Evolutionary conservation across 73 alveolate genomes (phyloP).

Genomic region (Tetrahymena elliotti): DNA sequence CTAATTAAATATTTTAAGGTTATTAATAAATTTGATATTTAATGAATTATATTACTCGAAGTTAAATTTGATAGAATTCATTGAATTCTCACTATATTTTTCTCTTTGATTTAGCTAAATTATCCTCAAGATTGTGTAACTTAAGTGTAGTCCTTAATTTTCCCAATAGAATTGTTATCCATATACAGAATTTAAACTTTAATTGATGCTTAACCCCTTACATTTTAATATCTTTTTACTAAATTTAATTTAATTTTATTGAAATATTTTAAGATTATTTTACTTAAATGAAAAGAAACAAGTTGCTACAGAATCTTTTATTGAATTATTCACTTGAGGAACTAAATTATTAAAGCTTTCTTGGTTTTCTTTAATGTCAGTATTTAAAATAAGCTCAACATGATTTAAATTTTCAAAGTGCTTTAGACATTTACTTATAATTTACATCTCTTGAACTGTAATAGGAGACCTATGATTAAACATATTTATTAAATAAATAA

Average conservation of each 20-base stretch:
- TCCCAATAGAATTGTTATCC: neutral
- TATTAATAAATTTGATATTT: no score
- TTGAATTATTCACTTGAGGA: neutral
- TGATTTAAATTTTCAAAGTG: neutral
- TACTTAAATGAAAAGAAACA: neutral
- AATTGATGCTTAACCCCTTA: neutral
- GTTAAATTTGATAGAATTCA: neutral
- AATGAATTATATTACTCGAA: no score
- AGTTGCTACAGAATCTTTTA: neutral
- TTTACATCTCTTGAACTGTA: neutral
- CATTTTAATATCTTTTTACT: neutral
- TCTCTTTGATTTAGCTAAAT: neutral
- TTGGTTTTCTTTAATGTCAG: neutral
- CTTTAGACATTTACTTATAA: neutral
- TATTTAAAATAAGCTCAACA: neutral
- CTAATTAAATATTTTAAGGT: neutral
- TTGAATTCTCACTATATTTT: neutral
- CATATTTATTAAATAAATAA: no score
- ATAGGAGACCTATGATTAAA: neutral
- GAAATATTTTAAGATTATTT: neutral
- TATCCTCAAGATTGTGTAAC: neutral
- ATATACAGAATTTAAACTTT: neutral
- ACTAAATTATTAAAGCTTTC: neutral
- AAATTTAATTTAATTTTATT: neutral
- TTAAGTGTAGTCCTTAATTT: neutral